These are phyloP conservation scores for Gossypium australe DNA, from an alignment of 345 rosid genomes.

Conservation along the genomic window DNA sequence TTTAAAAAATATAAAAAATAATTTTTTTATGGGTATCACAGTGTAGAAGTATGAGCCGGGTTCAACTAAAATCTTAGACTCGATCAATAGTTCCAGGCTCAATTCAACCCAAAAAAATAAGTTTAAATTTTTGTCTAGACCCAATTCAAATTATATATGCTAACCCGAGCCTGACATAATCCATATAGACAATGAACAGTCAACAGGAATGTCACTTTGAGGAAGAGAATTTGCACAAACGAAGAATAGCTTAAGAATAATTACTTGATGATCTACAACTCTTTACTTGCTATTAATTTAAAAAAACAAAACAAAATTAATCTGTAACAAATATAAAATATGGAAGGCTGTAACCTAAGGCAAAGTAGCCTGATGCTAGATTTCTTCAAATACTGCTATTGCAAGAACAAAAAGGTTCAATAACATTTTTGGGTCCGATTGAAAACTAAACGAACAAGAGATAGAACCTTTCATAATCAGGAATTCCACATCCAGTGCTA, in stretches of 20 bases:
- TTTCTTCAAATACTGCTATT: not conserved
- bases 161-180: no score
- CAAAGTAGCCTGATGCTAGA: not conserved
- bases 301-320: not conserved
- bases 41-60: no score
- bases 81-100: no score
- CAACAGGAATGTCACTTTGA: not conserved
- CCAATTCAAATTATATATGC: no score
- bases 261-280: not conserved
- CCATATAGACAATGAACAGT: not conserved
- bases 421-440: not conserved
- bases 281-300: not conserved
- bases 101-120: no score
- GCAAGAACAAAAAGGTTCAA: not conserved
- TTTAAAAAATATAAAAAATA: no score
- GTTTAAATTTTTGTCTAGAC: no score
- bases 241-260: constrained; percentile 1
- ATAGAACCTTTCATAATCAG: constrained; percentile 83
- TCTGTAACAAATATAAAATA: not conserved
- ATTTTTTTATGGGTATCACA: no score
- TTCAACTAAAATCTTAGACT: no score
- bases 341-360: not conserved
- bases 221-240: not conserved
- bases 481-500: constrained; percentile 92
- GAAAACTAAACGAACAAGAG: not conserved